Conservation (phyloP, 257 asterid species). For the Echium plantagineum region DNA sequence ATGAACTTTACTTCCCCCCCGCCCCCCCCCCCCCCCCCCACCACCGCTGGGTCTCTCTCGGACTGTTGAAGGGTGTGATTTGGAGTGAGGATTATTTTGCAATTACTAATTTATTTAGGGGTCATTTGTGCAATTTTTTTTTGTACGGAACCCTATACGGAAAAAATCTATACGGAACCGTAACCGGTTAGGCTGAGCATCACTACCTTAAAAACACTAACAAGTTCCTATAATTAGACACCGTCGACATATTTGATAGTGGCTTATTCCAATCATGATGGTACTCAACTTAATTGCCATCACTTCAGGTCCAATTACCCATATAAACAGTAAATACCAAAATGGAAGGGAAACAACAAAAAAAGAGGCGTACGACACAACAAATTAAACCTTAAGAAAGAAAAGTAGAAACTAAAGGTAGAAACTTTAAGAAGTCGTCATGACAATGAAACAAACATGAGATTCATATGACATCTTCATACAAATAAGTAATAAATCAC, state of each 20-base stretch:
- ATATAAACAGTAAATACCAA: not conserved
- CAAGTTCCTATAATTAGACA: too few species aligned
- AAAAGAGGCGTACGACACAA: not conserved
- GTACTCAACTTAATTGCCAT: not conserved
- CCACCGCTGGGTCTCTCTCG: too few species aligned
- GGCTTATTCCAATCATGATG: too few species aligned
- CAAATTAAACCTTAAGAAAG: not conserved
- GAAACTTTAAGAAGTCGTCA: not conserved
- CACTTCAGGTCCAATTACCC: not conserved
- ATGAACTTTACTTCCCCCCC: too few species aligned
- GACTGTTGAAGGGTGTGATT: too few species aligned
- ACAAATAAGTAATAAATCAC: not conserved
- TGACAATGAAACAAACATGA: not conserved
- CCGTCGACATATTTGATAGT: too few species aligned
- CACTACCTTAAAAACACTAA: not conserved
- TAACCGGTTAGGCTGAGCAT: slow-evolving; percentile 7
- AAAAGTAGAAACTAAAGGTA: not conserved
- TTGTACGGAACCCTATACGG: too few species aligned
- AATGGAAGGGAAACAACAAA: not conserved
- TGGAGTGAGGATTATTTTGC: too few species aligned
- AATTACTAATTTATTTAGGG: too few species aligned
- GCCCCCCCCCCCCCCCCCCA: too few species aligned
- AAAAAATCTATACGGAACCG: too few species aligned
- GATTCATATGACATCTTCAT: not conserved
- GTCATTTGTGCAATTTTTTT: too few species aligned